These are phyloP conservation scores for Pyricularia grisea DNA, from an alignment of 2,329 filamentous ascomycete genomes.

Conservation along the genomic window DNA sequence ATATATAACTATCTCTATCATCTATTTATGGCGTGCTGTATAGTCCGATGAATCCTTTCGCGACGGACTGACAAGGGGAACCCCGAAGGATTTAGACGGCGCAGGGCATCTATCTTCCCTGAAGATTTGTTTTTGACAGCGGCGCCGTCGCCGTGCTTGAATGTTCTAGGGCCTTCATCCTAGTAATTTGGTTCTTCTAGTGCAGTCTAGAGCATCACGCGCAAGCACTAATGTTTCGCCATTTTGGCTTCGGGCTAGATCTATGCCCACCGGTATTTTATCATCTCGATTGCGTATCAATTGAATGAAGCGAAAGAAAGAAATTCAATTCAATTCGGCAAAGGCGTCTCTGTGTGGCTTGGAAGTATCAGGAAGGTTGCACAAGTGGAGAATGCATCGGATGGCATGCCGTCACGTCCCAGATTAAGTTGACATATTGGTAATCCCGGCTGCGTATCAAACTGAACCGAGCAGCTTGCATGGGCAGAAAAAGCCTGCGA, in stretches of 20 bases:
- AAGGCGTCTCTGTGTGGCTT: background rate
- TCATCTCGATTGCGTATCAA: no score
- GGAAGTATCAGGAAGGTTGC: background rate
- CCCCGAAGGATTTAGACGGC: background rate
- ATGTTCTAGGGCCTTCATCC: background rate
- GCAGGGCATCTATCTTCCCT: background rate
- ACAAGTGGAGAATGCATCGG: background rate
- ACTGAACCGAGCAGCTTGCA: background rate
- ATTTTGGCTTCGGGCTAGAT: background rate
- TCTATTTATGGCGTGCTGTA: background rate
- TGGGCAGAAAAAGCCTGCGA: background rate
- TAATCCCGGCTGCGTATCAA: background rate
- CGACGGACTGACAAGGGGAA: background rate
- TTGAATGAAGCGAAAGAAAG: background rate
- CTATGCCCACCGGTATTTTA: no score
- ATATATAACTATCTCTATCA: no score
- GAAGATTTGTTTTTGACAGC: background rate
- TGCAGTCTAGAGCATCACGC: background rate
- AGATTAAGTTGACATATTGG: background rate
- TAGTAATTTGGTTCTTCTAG: background rate
- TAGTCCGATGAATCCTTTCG: background rate
- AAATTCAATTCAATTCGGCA: background rate
- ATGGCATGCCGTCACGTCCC: background rate
- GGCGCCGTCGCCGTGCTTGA: background rate
- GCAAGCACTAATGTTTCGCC: background rate